Percentiles rank a stretch among this genome's conserved stretches.
phyloP scores from a whole-genome alignment of 805 yeast genomes.

The Candida tallmaniae region DNA sequence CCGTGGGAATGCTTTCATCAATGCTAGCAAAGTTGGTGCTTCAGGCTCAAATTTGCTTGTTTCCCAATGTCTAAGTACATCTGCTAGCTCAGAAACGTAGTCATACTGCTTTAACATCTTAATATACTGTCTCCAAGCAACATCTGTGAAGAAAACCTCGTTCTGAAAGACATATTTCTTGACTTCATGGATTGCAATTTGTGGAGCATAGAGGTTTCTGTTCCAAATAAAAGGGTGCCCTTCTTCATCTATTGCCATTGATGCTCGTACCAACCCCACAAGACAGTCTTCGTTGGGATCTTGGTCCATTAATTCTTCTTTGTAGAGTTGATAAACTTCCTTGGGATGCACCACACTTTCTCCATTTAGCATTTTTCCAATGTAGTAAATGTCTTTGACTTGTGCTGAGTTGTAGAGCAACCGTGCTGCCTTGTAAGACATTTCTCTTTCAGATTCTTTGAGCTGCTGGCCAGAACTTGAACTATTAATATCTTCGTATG shows the following conservation, averaged over 20 bases:
- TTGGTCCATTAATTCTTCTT: slow-evolving; percentile 17
- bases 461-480: neutral
- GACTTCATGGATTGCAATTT: slow-evolving; percentile 57
- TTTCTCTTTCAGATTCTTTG: neutral
- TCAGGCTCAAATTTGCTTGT: slow-evolving; percentile 40
- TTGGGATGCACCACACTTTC: slow-evolving; percentile 28
- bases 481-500: too few species aligned
- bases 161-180: slow-evolving; percentile 31
- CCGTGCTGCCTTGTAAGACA: slow-evolving; percentile 4
- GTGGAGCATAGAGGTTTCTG: slow-evolving; percentile 43
- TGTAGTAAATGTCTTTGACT: slow-evolving; percentile 2
- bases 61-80: slow-evolving; percentile 54
- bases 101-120: slow-evolving; percentile 43
- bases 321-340: slow-evolving; percentile 24
- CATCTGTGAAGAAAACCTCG: slow-evolving; percentile 39
- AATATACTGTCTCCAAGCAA: slow-evolving; percentile 52
- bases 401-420: neutral
- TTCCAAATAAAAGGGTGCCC: slow-evolving; percentile 17
- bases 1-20: slow-evolving; percentile 35
- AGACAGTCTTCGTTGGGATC: slow-evolving; percentile 29
- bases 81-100: slow-evolving; percentile 46
- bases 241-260: slow-evolving; percentile 20
- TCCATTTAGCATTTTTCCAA: slow-evolving; percentile 35
- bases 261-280: slow-evolving; percentile 46
- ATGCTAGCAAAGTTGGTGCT: slow-evolving; percentile 31